Evolutionary conservation across 2,329 filamentous ascomycete genomes (phyloP).

Genomic region (Fusarium sp.): DNA sequence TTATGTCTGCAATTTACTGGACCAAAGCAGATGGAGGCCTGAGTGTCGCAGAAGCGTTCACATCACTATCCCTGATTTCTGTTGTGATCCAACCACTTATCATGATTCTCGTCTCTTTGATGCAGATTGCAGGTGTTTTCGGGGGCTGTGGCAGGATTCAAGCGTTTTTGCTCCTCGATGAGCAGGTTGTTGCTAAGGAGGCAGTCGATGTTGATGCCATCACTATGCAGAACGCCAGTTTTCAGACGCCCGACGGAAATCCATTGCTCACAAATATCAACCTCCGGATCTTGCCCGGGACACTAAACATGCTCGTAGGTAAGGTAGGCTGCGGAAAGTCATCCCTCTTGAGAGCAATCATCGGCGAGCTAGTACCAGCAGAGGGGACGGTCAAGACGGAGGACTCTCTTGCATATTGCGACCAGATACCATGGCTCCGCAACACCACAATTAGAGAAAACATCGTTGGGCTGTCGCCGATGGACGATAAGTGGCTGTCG

Average conservation of each 20-base stretch:
- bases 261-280: constrained; percentile 41
- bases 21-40: constrained; percentile 44
- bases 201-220: not conserved
- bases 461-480: constrained; percentile 48
- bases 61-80: constrained; percentile 49
- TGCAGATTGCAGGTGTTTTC: constrained; percentile 47
- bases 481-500: constrained; percentile 45
- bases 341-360: constrained; percentile 50
- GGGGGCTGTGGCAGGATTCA: constrained; percentile 50
- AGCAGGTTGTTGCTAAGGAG: constrained; percentile 5
- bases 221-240: constrained; percentile 15
- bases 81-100: constrained; percentile 49
- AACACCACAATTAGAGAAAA: constrained; percentile 54
- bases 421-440: constrained; percentile 56
- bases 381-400: constrained; percentile 43
- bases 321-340: constrained; percentile 59
- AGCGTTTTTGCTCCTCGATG: constrained; percentile 45
- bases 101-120: constrained; percentile 47
- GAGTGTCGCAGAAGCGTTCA: constrained; percentile 50
- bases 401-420: constrained; percentile 52
- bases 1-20: constrained; percentile 50
- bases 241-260: constrained; percentile 25
- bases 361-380: constrained; percentile 49
- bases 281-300: constrained; percentile 30
- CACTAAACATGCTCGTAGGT: constrained; percentile 52